These are phyloP conservation scores for Fusarium temperatum DNA, from an alignment of 2,329 filamentous ascomycete genomes.

Conservation along the genomic window DNA sequence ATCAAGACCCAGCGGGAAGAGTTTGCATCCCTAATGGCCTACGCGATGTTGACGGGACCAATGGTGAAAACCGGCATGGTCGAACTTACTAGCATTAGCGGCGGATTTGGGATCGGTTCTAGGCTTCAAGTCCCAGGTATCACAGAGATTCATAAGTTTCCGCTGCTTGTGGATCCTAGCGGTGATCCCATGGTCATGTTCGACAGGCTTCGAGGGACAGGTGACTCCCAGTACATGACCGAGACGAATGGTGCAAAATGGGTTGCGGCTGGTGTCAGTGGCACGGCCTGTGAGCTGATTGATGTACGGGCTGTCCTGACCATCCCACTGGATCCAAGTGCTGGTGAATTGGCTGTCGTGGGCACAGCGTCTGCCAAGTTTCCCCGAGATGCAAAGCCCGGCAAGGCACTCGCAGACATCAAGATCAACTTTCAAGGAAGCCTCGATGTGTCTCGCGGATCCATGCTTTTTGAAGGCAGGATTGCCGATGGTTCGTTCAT, in stretches of 20 bases:
- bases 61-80: background rate
- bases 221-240: background rate
- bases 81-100: background rate
- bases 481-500: background rate
- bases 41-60: background rate
- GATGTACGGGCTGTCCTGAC: background rate
- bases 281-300: background rate
- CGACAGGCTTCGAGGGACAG: background rate
- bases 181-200: background rate
- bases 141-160: background rate
- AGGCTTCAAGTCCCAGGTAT: background rate
- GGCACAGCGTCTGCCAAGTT: background rate
- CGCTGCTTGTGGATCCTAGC: background rate
- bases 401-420: background rate
- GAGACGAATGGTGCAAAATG: background rate
- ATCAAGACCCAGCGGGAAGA: background rate
- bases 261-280: background rate
- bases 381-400: background rate
- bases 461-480: background rate
- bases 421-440: background rate
- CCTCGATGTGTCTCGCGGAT: background rate
- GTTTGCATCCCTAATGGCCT: background rate
- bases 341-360: background rate
- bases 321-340: background rate
- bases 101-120: background rate